A percentile compares a stretch with the other conserved stretches of the same genome.
Conservation (phyloP, 129 eudicot species). For the Apium graveolens region DNA sequence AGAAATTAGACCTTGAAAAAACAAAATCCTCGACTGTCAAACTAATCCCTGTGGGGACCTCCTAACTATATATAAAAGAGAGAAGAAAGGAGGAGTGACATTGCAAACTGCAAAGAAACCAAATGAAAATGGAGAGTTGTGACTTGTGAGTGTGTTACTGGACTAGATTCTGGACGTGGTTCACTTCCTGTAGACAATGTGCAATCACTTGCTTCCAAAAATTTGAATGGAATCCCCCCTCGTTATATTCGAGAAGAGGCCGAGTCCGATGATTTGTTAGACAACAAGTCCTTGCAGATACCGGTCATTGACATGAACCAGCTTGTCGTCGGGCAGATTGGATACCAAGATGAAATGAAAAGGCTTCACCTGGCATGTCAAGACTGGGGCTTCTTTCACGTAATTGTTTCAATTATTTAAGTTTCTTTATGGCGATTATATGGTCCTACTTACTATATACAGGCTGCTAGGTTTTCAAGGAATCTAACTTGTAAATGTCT, state of each 20-base stretch:
- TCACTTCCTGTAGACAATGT: conserved; percentile 50
- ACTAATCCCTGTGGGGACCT: neutral
- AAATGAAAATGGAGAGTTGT: neutral
- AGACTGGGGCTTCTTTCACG: conserved; percentile 60
- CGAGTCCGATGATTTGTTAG: conserved; percentile 9
- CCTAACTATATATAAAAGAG: neutral
- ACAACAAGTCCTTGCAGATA: conserved; percentile 27
- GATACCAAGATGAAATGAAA: conserved; percentile 26
- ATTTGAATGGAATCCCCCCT: conserved; percentile 29
- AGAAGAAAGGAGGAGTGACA: neutral
- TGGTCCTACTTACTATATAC: neutral
- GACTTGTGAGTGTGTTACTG: neutral
- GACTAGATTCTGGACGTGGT: conserved; percentile 26
- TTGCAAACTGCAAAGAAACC: neutral
- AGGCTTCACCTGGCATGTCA: conserved; percentile 42
- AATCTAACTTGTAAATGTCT: neutral
- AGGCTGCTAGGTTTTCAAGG: neutral
- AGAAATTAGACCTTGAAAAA: too few relatives aligned
- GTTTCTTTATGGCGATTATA: neutral
- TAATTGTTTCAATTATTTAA: neutral
- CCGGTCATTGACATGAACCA: conserved; percentile 43
- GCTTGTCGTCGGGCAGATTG: conserved; percentile 12
- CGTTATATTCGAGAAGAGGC: conserved; percentile 22
- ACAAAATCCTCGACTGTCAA: too few relatives aligned
- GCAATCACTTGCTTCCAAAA: conserved; percentile 39